A percentile compares a stretch with the other conserved stretches of the same genome.
Conservation (phyloP, 306 rosid genomes). For the Citrullus amarus region DNA sequence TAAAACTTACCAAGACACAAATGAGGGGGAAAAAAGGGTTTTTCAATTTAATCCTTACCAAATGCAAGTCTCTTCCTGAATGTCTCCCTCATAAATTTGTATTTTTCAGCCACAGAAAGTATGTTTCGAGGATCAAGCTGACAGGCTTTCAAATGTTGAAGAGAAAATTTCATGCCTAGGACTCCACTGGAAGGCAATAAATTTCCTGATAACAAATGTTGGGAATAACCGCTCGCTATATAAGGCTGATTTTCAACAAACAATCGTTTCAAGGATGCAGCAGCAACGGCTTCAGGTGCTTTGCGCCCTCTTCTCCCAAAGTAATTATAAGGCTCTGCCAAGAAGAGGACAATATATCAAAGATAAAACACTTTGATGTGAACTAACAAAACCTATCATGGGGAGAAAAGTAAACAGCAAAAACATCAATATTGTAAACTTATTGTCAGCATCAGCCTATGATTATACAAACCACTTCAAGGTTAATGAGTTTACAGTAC, state of each 20-base stretch:
- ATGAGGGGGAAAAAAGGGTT: no score
- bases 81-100: slow-evolving; percentile 77
- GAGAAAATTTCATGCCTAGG: slow-evolving; percentile 59
- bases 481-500: not conserved
- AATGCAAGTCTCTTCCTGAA: slow-evolving; percentile 74
- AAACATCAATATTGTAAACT: not conserved
- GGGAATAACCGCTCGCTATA: slow-evolving; percentile 77
- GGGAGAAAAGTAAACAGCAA: not conserved
- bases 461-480: not conserved
- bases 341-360: slow-evolving; percentile 12
- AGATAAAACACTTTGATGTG: slow-evolving; percentile 3
- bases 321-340: slow-evolving; percentile 82
- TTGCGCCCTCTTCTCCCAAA: slow-evolving; percentile 91
- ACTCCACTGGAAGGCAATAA: slow-evolving; percentile 56
- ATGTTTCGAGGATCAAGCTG: slow-evolving; percentile 55
- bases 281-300: slow-evolving; percentile 96
- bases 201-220: slow-evolving; percentile 45
- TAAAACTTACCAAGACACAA: not conserved
- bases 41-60: slow-evolving; percentile 37
- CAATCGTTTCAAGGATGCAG: slow-evolving; percentile 83
- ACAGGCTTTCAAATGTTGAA: slow-evolving; percentile 50
- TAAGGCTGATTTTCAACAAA: slow-evolving; percentile 92
- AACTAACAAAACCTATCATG: not conserved
- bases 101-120: slow-evolving; percentile 80
- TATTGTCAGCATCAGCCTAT: not conserved